phyloP scores from a whole-genome alignment of 1,139 yeast species.

The Hansenula lynferdii region DNA sequence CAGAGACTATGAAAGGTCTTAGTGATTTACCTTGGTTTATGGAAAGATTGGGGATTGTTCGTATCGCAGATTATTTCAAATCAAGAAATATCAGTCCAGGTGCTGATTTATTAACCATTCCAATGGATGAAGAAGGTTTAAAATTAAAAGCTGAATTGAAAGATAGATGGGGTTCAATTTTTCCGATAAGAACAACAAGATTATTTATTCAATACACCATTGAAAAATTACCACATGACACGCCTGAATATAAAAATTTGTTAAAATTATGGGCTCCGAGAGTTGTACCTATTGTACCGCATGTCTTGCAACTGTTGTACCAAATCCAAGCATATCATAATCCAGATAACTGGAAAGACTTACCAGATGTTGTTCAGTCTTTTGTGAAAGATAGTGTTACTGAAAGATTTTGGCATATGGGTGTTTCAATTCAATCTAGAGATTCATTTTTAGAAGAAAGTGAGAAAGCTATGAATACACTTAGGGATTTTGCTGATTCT shows the following conservation, averaged over 20 bases:
- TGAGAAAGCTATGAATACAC: slow-evolving; percentile 87
- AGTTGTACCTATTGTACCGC: slow-evolving; percentile 87
- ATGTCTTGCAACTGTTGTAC: slow-evolving; percentile 75
- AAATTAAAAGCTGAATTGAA: slow-evolving; percentile 69
- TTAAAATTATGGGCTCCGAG: slow-evolving; percentile 88
- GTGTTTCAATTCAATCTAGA: slow-evolving; percentile 89
- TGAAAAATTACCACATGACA: slow-evolving; percentile 77
- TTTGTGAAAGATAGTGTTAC: slow-evolving; percentile 85
- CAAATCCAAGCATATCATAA: slow-evolving; percentile 95
- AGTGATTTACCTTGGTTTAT: slow-evolving; percentile 94
- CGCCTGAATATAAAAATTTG: slow-evolving; percentile 69
- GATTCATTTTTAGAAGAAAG: slow-evolving; percentile 95
- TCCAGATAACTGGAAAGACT: slow-evolving; percentile 83
- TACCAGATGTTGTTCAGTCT: slow-evolving; percentile 86
- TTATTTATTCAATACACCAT: slow-evolving; percentile 93
- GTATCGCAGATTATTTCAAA: slow-evolving; percentile 86
- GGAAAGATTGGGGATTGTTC: slow-evolving; percentile 94
- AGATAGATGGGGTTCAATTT: slow-evolving; percentile 89
- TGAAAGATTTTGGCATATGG: slow-evolving; percentile 98
- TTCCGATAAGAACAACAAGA: slow-evolving; percentile 94
- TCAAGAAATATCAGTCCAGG: slow-evolving; percentile 73
- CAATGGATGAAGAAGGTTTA: slow-evolving; percentile 91
- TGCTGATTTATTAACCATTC: slow-evolving; percentile 69
- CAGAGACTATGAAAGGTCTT: slow-evolving; percentile 83
- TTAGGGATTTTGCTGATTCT: slow-evolving; percentile 95